These are phyloP conservation scores for Mrakia hoshinonis DNA, from an alignment of 768 basidiomycete species.

Conservation along the genomic window DNA sequence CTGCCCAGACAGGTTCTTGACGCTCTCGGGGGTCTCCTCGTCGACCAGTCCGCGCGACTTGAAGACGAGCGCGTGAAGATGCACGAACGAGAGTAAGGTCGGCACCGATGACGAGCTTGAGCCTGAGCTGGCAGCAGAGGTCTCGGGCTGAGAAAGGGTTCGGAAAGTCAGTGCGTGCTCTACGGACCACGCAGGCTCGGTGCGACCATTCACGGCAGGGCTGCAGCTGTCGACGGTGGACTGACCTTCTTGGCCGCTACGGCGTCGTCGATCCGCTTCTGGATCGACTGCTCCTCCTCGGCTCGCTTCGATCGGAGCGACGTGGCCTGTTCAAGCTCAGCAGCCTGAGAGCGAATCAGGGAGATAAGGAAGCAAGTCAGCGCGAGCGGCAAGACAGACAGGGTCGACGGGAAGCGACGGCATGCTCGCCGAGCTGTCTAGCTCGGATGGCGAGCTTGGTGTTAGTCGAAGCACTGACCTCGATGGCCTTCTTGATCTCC, in stretches of 20 bases:
- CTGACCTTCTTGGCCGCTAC: constrained; percentile 31
- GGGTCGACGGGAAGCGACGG: no score
- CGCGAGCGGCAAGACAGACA: no score
- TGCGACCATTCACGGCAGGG: background rate
- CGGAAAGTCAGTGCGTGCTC: constrained; percentile 1
- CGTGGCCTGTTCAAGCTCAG: background rate
- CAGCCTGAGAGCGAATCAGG: background rate
- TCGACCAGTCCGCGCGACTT: constrained; percentile 21
- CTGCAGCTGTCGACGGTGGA: background rate
- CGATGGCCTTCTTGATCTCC: constrained; percentile 33
- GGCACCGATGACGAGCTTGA: constrained; percentile 30
- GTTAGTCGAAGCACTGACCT: constrained; percentile 34
- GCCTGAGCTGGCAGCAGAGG: background rate
- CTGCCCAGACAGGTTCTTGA: constrained; percentile 33
- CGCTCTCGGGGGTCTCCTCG: constrained; percentile 30
- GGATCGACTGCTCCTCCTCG: constrained; percentile 32
- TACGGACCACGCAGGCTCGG: background rate
- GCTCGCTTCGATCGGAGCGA: constrained; percentile 31
- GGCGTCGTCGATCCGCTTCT: constrained; percentile 31
- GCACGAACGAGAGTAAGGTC: constrained; percentile 35
- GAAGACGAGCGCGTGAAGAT: constrained; percentile 33
- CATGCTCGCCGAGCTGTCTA: no score
- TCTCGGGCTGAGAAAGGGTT: background rate
- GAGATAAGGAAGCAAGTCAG: background rate
- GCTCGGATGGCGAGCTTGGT: no score